Base-by-base conservation (phyloP, 805 yeast species). In the Suhomyces faveliae region DNA sequence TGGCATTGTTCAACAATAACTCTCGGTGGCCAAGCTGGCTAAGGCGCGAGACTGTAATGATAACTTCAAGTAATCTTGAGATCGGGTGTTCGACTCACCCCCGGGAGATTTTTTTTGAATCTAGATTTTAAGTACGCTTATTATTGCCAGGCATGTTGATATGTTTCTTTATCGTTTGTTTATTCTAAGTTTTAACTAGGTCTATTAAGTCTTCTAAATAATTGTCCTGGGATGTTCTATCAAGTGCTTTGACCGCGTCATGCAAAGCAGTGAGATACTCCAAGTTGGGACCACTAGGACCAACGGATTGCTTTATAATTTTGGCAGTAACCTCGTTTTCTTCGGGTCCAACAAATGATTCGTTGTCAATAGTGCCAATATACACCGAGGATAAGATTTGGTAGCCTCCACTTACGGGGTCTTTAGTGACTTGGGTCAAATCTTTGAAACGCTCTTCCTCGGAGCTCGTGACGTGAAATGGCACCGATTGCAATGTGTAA, bases 311-410 rank as follows among this genome's bases (percentile, higher is more conserved):
- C 8, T 73, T 67, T 11, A 91, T 89, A 6, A 79, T 73, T 15
- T 57, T 54, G 0, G 96, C 96, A 0, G 96, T 83, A 0, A 63
- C 66, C 5, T 63, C 62, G 0, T 85, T 69, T 2, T 61, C 60
- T 61, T 90, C 95, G 0, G 96, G 95, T 0, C 97, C 97, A 3
- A 89, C 74, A 59, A 90, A 92, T 3, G 96, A 88, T 45, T 74
- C 84, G 58, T 90, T 91, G 11, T 80, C 85, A 1, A 83, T 77
- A 0, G 92, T 86, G 0, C 97, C 97, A 17, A 91, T 87, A 62
- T 91, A 91, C 0, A 89, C 89, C 21, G 72, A 67, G 20, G 94
- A 83, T 9, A 68, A 70, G 45, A 85, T 75, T 23, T 68, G 56
- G 27, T 64, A 70, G 43, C 71, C 71, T 5, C 79, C 79, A 3